These are phyloP conservation scores for Cnidoscolus chayamansa DNA, from an alignment of 441 rosid genomes.

Conservation along the genomic window DNA sequence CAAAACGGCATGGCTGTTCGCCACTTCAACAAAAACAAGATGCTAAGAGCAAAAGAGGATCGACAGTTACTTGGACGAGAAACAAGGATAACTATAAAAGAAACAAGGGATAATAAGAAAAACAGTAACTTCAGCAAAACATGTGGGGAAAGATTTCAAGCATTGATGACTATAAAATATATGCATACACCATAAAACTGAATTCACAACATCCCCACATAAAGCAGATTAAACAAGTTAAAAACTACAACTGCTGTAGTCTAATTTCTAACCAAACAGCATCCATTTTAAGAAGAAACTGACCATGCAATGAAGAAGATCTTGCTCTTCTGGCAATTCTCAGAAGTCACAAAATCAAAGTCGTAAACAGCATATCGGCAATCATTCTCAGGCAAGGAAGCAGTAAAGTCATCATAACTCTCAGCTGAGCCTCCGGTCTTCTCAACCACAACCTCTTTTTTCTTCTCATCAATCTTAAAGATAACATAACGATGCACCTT, in stretches of 20 bases:
- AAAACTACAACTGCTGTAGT: background rate
- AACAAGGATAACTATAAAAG: no score
- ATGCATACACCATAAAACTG: no score
- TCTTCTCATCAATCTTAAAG: constrained; percentile 38
- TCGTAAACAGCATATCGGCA: constrained; percentile 57
- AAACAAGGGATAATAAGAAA: background rate
- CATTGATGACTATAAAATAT: background rate
- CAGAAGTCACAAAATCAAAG: constrained; percentile 51
- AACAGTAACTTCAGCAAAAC: background rate
- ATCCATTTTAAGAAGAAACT: constrained; percentile 7
- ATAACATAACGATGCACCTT: constrained; percentile 33
- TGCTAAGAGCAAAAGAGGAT: no score
- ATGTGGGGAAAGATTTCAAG: background rate
- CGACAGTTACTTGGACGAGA: no score
- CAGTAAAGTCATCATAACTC: constrained; percentile 46
- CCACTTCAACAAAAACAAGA: background rate
- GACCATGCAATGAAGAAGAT: constrained; percentile 62
- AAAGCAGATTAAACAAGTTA: background rate
- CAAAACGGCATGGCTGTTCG: background rate
- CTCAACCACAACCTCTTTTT: constrained; percentile 36
- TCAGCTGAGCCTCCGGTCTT: constrained; percentile 36
- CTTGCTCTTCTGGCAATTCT: constrained; percentile 54
- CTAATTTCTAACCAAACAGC: background rate
- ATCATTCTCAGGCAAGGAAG: constrained; percentile 51
- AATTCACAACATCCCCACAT: background rate